Evolutionary conservation across 2,329 filamentous ascomycete species (phyloP).

Genomic region (Monascus ruber): DNA sequence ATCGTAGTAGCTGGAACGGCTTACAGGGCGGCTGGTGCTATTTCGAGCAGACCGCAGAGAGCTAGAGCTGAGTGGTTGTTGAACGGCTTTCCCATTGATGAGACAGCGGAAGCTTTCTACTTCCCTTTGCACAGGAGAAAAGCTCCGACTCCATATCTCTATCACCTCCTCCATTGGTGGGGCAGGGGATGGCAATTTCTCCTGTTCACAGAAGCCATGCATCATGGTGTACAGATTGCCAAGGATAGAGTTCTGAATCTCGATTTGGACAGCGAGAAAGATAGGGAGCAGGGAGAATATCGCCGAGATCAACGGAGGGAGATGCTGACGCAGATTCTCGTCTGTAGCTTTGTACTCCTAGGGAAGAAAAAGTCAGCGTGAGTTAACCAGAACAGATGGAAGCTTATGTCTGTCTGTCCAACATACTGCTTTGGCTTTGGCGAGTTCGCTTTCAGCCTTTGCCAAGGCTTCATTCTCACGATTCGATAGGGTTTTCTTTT

Average conservation of each 20-base stretch:
- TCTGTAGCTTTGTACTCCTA: constrained; percentile 66
- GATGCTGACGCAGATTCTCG: constrained; percentile 56
- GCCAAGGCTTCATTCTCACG: constrained; percentile 61
- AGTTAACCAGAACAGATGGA: not conserved
- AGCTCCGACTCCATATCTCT: constrained; percentile 52
- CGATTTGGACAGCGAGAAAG: constrained; percentile 57
- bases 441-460: constrained; percentile 61
- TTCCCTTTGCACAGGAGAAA: constrained; percentile 53
- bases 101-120: constrained; percentile 56
- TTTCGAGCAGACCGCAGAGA: not conserved
- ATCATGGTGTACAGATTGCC: constrained; percentile 68
- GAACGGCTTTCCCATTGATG: constrained; percentile 54
- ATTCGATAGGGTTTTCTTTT: constrained; percentile 58
- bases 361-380: constrained; percentile 5
- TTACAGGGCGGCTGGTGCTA: constrained; percentile 19
- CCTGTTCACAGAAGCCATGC: constrained; percentile 59
- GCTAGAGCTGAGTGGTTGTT: constrained; percentile 39
- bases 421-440: constrained; percentile 51
- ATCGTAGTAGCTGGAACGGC: constrained; percentile 18
- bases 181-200: constrained; percentile 58
- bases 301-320: constrained; percentile 60
- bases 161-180: constrained; percentile 63
- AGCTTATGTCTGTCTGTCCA: not conserved
- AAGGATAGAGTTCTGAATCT: constrained; percentile 66
- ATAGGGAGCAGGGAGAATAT: constrained; percentile 64